A percentile compares a stretch with the other conserved stretches of the same genome.
Conservation (phyloP, 176 grass and related monocot species). For the Paspalum notatum region DNA sequence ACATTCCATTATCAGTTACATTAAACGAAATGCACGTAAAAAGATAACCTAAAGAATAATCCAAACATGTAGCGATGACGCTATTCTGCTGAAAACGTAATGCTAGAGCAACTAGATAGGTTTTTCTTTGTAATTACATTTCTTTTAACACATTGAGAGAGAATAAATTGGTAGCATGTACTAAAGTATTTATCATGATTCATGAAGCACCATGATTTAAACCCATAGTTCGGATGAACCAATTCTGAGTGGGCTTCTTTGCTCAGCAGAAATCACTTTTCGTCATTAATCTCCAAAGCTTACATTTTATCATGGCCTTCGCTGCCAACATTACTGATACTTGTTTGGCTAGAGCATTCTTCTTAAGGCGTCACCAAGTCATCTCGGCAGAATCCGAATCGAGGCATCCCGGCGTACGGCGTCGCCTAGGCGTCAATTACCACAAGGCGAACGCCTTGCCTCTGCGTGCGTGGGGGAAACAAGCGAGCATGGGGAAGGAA, state of each 20-base stretch:
- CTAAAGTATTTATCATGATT: neutral
- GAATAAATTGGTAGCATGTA: neutral
- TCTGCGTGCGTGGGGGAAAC: too few species aligned
- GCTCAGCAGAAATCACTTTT: too few species aligned
- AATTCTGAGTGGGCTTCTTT: neutral
- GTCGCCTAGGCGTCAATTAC: too few species aligned
- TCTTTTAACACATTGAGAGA: constrained; percentile 1
- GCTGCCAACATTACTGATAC: constrained; percentile 5
- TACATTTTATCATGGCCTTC: neutral
- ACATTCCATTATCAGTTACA: constrained; percentile 39
- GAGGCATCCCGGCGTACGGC: too few species aligned
- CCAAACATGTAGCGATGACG: constrained; percentile 33
- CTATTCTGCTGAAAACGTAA: constrained; percentile 3
- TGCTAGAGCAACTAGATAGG: neutral
- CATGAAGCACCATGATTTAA: constrained; percentile 13
- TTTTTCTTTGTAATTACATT: neutral
- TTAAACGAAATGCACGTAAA: constrained; percentile 23
- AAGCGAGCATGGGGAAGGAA: too few species aligned
- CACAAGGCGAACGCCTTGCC: too few species aligned
- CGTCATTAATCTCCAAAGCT: constrained; percentile 11
- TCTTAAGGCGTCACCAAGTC: too few species aligned
- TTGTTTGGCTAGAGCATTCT: neutral
- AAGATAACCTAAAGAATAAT: constrained; percentile 21
- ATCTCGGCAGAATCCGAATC: too few species aligned
- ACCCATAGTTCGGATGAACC: neutral